These are phyloP conservation scores for Astraeus odoratus DNA, from an alignment of 768 basidiomycete species.

Conservation along the genomic window DNA sequence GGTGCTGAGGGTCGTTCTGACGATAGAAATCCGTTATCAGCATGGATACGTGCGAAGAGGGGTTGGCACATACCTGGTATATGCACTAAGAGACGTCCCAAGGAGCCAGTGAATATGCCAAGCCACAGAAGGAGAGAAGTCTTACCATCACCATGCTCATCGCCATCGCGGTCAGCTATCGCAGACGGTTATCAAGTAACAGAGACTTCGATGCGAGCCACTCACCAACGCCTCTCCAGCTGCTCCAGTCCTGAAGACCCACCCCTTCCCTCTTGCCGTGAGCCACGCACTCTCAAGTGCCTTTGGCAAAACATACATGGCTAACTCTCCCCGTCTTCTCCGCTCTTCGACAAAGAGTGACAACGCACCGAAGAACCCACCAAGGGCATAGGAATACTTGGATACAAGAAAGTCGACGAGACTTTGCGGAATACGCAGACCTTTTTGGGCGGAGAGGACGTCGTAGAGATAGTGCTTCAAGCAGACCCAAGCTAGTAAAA, in stretches of 20 bases:
- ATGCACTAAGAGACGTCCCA: constrained; percentile 43
- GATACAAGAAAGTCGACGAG: constrained; percentile 54
- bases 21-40: not conserved
- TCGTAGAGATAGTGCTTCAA: constrained; percentile 55
- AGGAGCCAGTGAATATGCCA: not conserved
- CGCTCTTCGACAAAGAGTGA: constrained; percentile 84
- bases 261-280: constrained; percentile 65
- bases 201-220: too few species aligned
- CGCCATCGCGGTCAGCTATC: constrained; percentile 58
- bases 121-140: constrained; percentile 5
- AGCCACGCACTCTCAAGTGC: constrained; percentile 89
- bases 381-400: constrained; percentile 66
- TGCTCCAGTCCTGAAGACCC: constrained; percentile 64
- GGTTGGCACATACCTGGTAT: constrained; percentile 50
- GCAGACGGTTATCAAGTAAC: constrained; percentile 8
- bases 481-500: constrained; percentile 50
- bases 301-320: constrained; percentile 89
- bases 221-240: constrained; percentile 62
- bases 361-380: constrained; percentile 68
- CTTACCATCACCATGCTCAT: constrained; percentile 91
- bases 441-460: constrained; percentile 34
- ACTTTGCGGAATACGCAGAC: constrained; percentile 34
- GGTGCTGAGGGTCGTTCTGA: constrained; percentile 67
- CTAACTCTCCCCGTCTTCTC: constrained; percentile 82
- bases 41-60: not conserved